A percentile compares a stretch with the other conserved stretches of the same genome.
Conservation (phyloP, 148 eudicot genomes). For the Cornus controversa region DNA sequence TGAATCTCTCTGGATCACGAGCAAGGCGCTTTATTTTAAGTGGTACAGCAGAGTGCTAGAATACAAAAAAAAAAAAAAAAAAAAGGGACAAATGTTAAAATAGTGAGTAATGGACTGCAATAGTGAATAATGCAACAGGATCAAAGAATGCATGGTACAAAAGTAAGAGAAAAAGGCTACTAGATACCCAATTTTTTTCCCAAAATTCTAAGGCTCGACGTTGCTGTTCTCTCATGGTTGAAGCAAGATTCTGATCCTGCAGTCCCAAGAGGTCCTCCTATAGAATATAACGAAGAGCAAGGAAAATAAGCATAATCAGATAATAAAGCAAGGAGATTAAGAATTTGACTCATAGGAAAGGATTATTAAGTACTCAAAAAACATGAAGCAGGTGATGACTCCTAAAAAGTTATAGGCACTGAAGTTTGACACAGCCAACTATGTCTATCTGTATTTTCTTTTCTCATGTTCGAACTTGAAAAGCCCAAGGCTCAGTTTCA, state of each 20-base stretch:
- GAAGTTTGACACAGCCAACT: not conserved
- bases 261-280: constrained; percentile 93
- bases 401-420: not conserved
- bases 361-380: not conserved
- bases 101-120: constrained; percentile 6
- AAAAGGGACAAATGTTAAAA: constrained; percentile 5
- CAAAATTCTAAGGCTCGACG: constrained; percentile 81
- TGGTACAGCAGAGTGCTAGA: constrained; percentile 86
- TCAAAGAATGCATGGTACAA: not conserved
- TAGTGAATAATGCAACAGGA: not conserved
- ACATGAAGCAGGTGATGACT: not conserved
- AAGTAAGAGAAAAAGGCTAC: constrained; percentile 4
- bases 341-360: too few relatives aligned
- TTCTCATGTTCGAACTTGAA: not conserved
- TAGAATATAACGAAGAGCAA: constrained; percentile 17
- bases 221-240: constrained; percentile 61
- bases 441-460: not conserved
- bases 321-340: too few relatives aligned
- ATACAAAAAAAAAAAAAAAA: constrained; percentile 1
- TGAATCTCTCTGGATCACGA: constrained; percentile 75
- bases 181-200: constrained; percentile 96
- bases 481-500: not conserved
- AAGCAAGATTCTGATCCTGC: constrained; percentile 76
- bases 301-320: constrained; percentile 5
- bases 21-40: constrained; percentile 94